phyloP scores from a whole-genome alignment of 164 flowering plant species.

The Vitis labrusca region DNA sequence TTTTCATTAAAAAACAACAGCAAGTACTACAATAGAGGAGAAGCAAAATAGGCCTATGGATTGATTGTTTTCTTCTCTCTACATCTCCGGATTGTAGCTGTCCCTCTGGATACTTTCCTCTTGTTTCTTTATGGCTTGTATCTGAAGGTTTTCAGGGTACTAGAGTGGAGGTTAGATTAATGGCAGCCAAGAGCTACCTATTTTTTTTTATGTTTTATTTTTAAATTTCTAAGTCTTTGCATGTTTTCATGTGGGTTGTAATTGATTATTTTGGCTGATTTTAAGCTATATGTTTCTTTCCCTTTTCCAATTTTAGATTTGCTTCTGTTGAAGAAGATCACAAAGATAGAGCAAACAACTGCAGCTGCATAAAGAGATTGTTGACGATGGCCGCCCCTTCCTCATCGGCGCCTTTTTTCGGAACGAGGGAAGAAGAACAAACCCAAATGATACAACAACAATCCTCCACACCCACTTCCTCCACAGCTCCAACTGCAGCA shows the following conservation, averaged over 20 bases:
- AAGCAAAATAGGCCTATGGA: constrained; percentile 11
- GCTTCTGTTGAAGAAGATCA: constrained; percentile 9
- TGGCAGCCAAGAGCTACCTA: not conserved
- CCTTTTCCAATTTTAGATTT: constrained; percentile 1
- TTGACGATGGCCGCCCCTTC: constrained; percentile 44
- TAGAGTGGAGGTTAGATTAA: constrained; percentile 11
- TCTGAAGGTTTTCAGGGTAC: constrained; percentile 2
- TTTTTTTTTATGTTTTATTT: not conserved
- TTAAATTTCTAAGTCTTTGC: not conserved
- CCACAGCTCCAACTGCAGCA: constrained; percentile 36
- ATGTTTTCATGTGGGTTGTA: too few species aligned
- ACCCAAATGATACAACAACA: constrained; percentile 38
- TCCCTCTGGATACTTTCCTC: constrained; percentile 23
- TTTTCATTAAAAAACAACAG: constrained; percentile 16
- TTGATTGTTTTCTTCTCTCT: constrained; percentile 29
- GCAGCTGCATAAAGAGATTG: not conserved
- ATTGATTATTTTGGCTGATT: too few species aligned
- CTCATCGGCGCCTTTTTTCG: constrained; percentile 40
- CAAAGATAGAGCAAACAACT: too few species aligned
- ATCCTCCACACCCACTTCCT: constrained; percentile 38
- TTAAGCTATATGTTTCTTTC: too few species aligned
- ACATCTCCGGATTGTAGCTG: constrained; percentile 25
- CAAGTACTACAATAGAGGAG: constrained; percentile 6
- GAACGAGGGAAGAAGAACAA: constrained; percentile 52
- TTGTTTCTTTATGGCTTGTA: constrained; percentile 12